These are phyloP conservation scores for Amphicarpaea edgeworthii DNA, from an alignment of 306 rosid species.

Conservation along the genomic window DNA sequence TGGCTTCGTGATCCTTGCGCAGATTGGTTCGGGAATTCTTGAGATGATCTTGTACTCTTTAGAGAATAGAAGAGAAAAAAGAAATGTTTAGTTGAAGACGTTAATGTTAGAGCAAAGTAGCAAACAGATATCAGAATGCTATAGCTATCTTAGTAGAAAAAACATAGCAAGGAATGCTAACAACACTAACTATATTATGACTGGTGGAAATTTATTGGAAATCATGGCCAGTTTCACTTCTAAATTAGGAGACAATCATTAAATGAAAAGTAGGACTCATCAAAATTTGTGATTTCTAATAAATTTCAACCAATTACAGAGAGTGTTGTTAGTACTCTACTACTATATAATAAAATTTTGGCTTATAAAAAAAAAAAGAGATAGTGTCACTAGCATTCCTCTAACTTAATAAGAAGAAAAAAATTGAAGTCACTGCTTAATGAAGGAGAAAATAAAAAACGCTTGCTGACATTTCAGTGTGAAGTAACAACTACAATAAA, in stretches of 20 bases:
- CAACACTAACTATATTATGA: too few species aligned
- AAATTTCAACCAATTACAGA: too few species aligned
- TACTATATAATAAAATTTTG: too few species aligned
- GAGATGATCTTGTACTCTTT: constrained; percentile 61
- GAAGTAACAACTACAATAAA: constrained; percentile 11
- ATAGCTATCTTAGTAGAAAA: neutral
- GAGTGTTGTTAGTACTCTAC: too few species aligned
- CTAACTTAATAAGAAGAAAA: neutral
- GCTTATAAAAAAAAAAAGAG: too few species aligned
- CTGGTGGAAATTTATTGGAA: too few species aligned
- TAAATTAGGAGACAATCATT: too few species aligned
- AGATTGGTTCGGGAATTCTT: constrained; percentile 60
- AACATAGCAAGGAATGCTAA: too few species aligned
- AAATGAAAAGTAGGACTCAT: too few species aligned
- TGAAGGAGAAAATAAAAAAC: constrained; percentile 6
- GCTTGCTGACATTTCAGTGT: constrained; percentile 1
- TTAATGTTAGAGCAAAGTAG: neutral
- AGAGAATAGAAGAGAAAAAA: neutral
- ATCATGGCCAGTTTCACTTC: too few species aligned
- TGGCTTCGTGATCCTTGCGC: constrained; percentile 62
- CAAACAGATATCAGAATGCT: neutral
- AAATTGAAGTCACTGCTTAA: constrained; percentile 14
- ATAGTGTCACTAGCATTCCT: too few species aligned
- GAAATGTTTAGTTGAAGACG: constrained; percentile 11
- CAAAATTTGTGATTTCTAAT: too few species aligned